A percentile compares a stretch with the other conserved stretches of the same genome.
Conservation (phyloP, 1,284 basidiomycete genomes). For the Moesziomyces globuligerus region DNA sequence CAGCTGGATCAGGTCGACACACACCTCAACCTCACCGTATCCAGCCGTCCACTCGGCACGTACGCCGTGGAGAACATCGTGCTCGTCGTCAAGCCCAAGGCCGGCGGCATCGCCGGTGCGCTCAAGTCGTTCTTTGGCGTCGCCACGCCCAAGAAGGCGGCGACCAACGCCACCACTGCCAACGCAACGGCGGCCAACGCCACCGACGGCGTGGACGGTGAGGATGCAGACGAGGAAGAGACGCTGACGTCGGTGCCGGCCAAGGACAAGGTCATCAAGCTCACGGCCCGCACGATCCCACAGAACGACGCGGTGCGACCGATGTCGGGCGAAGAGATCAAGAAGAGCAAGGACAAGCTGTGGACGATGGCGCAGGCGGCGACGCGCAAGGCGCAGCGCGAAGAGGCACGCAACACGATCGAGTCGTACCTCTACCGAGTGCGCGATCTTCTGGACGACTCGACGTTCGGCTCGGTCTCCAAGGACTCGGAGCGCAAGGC, state of each 20-base stretch:
- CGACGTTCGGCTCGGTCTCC: constrained; percentile 79
- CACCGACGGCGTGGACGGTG: constrained; percentile 8
- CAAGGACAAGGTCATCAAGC: constrained; percentile 48
- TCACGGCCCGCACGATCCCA: constrained; percentile 43
- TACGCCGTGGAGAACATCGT: constrained; percentile 52
- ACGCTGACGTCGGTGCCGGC: constrained; percentile 27
- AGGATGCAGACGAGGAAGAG: constrained; percentile 22
- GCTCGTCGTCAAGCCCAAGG: constrained; percentile 60
- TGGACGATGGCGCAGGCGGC: constrained; percentile 77
- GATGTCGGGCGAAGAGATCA: constrained; percentile 55
- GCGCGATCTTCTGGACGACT: constrained; percentile 80
- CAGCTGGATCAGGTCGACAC: constrained; percentile 60
- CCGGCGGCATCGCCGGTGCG: constrained; percentile 55
- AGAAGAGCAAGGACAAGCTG: constrained; percentile 58
- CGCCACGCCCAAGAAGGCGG: constrained; percentile 32
- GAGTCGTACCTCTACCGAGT: constrained; percentile 92
- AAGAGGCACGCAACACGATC: constrained; percentile 89
- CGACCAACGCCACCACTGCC: constrained; percentile 23
- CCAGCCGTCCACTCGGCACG: constrained; percentile 55
- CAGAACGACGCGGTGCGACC: constrained; percentile 42
- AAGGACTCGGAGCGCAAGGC: constrained; percentile 76
- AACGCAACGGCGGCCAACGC: constrained; percentile 25
- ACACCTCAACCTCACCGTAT: constrained; percentile 57
- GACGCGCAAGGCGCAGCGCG: constrained; percentile 78
- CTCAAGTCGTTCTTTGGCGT: constrained; percentile 61